A percentile compares a stretch with the other conserved stretches of the same genome.
Evolutionary conservation across 768 basidiomycete genomes (phyloP).

Genomic region (Cyclocybe aegerita): DNA sequence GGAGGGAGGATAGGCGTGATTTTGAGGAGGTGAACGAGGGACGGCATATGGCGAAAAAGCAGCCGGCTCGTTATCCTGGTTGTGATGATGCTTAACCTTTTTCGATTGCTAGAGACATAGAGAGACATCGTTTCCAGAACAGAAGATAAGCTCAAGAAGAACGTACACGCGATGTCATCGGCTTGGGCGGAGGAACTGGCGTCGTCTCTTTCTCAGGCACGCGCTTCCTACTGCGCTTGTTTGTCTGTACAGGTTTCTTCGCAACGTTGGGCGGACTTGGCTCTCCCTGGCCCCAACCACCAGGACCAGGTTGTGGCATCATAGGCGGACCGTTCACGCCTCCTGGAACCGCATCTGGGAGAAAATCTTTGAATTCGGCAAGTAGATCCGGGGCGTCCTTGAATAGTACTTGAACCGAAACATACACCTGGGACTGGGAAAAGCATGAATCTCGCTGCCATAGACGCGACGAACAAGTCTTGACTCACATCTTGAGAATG

Average conservation of each 20-base stretch:
- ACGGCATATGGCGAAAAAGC: conserved; percentile 48
- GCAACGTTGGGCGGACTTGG: conserved; percentile 37
- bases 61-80: conserved; percentile 55
- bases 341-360: conserved; percentile 60
- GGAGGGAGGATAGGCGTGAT: conserved; percentile 22
- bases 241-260: conserved; percentile 44
- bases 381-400: conserved; percentile 79
- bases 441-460: conserved; percentile 10
- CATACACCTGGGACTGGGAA: conserved; percentile 68
- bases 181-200: conserved; percentile 53
- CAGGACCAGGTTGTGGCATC: conserved; percentile 44
- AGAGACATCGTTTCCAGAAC: not conserved
- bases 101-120: conserved; percentile 45
- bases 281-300: conserved; percentile 41
- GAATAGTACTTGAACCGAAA: conserved; percentile 79
- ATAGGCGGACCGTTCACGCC: conserved; percentile 44
- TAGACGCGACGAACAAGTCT: conserved; percentile 7
- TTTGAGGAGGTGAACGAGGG: conserved; percentile 24
- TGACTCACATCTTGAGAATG: conserved; percentile 66
- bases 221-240: conserved; percentile 59
- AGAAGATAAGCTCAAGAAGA: not conserved
- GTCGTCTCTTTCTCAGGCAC: conserved; percentile 67
- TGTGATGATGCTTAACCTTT: conserved; percentile 62
- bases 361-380: conserved; percentile 78
- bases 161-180: conserved; percentile 35